Base-by-base conservation (phyloP, 2,329 filamentous ascomycete genomes). In the Cytospora piceae region DNA sequence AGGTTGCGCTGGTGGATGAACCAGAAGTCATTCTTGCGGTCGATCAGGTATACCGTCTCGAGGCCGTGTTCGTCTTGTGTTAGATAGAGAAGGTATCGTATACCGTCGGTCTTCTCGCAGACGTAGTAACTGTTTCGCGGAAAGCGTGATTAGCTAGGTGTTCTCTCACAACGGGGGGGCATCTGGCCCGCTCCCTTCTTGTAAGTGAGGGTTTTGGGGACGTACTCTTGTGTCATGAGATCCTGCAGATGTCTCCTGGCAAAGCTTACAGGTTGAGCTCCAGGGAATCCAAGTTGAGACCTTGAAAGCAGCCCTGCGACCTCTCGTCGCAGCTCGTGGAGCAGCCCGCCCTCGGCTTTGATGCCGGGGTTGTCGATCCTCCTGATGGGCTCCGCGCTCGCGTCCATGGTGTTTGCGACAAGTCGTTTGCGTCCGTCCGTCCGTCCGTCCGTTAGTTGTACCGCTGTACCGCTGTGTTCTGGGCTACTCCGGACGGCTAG, bases 11-110 rank as follows among this genome's bases (percentile, higher is more conserved):
- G 83, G 34, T 86, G 85, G 67, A 98, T 87, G 74, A 85, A 93
- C 86, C 94, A 97, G 82, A 95, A 99, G 76, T 98, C 93, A 80
- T 99, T 98, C 80, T 94, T 96, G 74, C 95, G 93, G 79, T 99
- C 94, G 79, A 99, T 97, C 64, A 99, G 84, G 80, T 97, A 97
- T 74, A 95, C 91, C 29, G 89, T 85, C 75, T 96, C 93, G 58
- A 75, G 70, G 62, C 80, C 81, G 7, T 80, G 75, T 52, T 88
- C 84, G 74, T 90, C 89, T 9, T 81, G 77, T 59, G 92, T 93
- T 70, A 95, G 88, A 81, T 96, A 98, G 70, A 99, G 86, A n/a
- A 99, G 86, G 77, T 96, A 97, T 69, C 95, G 89, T 69, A 98
- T 92, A 63, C 95, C 95, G 75, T 99, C 95, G 0, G 94, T 97